Percentiles rank a stretch among this genome's conserved stretches.
phyloP scores from a whole-genome alignment of 1,139 yeast species.

The Yamadazyma atlantica region DNA sequence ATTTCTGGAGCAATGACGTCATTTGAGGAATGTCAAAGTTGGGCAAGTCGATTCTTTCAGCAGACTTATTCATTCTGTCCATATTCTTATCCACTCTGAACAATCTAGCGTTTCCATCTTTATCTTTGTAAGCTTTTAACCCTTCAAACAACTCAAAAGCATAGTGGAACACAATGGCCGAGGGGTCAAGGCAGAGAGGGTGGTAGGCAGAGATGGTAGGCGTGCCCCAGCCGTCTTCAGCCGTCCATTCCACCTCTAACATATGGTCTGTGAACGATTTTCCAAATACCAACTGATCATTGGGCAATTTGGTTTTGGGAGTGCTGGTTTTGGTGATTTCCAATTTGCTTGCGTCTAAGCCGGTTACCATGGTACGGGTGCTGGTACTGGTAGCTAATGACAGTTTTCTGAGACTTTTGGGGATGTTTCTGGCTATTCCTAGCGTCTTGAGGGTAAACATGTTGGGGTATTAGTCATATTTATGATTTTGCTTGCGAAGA shows the following conservation, averaged over 20 bases:
- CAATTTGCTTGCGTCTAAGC: slow-evolving; percentile 68
- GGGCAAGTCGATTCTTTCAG: slow-evolving; percentile 85
- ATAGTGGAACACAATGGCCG: slow-evolving; percentile 87
- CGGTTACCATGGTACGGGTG: slow-evolving; percentile 17
- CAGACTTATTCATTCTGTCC: slow-evolving; percentile 86
- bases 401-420: neutral
- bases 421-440: neutral
- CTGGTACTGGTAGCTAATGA: neutral
- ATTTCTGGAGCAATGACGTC: slow-evolving; percentile 69
- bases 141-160: slow-evolving; percentile 97
- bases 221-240: slow-evolving; percentile 74
- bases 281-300: slow-evolving; percentile 81
- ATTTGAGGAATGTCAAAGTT: slow-evolving; percentile 77
- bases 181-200: slow-evolving; percentile 74
- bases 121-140: slow-evolving; percentile 85
- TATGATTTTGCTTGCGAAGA: neutral
- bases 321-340: slow-evolving; percentile 52
- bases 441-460: neutral
- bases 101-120: slow-evolving; percentile 66
- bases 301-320: slow-evolving; percentile 69
- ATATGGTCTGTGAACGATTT: slow-evolving; percentile 87
- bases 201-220: slow-evolving; percentile 89
- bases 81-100: slow-evolving; percentile 92
- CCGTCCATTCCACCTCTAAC: slow-evolving; percentile 83
- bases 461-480: neutral